These are phyloP conservation scores for Akanthomyces dipterigenus DNA, from an alignment of 2,329 filamentous ascomycete genomes.

Conservation along the genomic window DNA sequence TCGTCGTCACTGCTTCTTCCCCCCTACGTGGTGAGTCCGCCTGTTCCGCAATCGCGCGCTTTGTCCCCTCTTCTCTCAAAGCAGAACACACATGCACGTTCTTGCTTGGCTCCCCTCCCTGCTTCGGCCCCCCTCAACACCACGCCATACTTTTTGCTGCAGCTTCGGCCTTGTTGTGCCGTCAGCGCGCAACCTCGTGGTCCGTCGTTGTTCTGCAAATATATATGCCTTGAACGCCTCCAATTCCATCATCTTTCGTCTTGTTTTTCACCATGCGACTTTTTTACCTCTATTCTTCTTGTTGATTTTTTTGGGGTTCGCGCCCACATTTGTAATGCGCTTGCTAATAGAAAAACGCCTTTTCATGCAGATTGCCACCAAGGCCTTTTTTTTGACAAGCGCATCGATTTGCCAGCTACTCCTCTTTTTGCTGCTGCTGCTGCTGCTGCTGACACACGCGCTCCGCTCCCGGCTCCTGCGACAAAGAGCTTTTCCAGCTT, in stretches of 20 bases:
- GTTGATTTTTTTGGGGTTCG: background rate
- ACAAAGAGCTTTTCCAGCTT: background rate
- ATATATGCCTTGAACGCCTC: background rate
- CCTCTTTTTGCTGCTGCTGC: background rate
- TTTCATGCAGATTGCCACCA: conserved; percentile 4
- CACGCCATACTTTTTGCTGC: conserved; percentile 1
- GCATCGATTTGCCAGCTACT: background rate
- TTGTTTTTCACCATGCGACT: background rate
- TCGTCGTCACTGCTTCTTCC: conserved; percentile 1
- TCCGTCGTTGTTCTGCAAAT: background rate
- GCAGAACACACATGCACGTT: background rate
- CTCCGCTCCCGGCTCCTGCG: background rate
- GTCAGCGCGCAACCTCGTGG: background rate
- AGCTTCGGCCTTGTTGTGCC: background rate
- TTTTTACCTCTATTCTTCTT: background rate
- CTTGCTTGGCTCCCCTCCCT: background rate
- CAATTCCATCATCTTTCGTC: background rate
- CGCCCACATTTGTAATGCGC: conserved; percentile 4
- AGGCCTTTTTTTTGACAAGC: background rate
- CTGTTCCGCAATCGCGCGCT: background rate
- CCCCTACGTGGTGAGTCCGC: background rate
- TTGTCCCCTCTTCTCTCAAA: background rate
- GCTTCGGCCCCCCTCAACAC: background rate
- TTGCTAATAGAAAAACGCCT: background rate
- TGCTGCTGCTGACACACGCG: background rate